These are phyloP conservation scores for Pneumocystis sp. DNA, from an alignment of 1,139 yeast species.

Conservation along the genomic window DNA sequence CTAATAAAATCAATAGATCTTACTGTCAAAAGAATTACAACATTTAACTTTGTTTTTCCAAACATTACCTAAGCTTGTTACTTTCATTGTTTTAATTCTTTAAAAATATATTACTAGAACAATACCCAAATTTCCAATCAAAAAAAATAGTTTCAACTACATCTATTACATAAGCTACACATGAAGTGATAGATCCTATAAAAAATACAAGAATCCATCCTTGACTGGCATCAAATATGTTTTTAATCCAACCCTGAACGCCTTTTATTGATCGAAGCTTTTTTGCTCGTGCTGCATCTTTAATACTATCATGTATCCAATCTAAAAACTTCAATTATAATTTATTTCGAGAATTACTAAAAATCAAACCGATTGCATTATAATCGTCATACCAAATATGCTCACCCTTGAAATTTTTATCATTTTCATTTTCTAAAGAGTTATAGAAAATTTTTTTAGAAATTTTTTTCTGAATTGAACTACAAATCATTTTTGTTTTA, in stretches of 20 bases:
- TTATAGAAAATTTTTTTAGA: neutral
- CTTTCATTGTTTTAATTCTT: neutral
- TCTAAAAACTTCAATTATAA: conserved; percentile 21
- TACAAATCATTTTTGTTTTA: neutral
- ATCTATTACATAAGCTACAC: conserved; percentile 41
- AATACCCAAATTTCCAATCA: conserved; percentile 43
- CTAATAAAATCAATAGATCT: neutral
- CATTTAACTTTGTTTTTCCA: conserved; percentile 3
- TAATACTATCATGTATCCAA: conserved; percentile 42
- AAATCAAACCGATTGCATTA: conserved; percentile 32
- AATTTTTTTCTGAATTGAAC: neutral
- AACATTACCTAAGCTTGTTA: neutral
- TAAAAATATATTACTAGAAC: conserved; percentile 17
- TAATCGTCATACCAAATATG: conserved; percentile 41
- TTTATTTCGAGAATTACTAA: neutral
- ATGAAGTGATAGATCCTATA: conserved; percentile 36
- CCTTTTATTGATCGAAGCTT: conserved; percentile 27
- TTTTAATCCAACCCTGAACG: conserved; percentile 22
- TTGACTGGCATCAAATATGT: conserved; percentile 25
- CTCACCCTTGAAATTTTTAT: conserved; percentile 2
- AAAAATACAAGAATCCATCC: conserved; percentile 40
- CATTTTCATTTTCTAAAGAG: neutral
- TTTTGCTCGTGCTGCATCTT: conserved; percentile 35
- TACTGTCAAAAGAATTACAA: neutral
- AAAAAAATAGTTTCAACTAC: conserved; percentile 37